Base-by-base conservation (phyloP, 108 stramenopile genomes). In the Cylindrotheca closterium region DNA sequence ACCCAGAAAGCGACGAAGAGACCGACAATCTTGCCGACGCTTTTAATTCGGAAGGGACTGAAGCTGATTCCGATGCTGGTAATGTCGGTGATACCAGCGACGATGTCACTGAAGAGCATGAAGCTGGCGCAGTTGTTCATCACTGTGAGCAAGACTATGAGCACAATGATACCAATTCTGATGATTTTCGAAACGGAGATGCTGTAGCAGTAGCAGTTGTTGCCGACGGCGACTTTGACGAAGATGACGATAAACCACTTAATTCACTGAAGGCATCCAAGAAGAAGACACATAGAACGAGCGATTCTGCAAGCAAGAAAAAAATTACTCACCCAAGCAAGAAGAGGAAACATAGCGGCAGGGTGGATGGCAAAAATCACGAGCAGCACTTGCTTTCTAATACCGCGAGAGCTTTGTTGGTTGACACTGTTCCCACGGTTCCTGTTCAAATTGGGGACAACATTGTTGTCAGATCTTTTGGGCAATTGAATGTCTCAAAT, bases 391-490 rank as follows among this genome's bases (percentile, higher is more conserved):
- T 85, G 25, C 87, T 88, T 30, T 85, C 88, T 27, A 27, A 61
- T 24, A 53, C 82, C 2, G 88, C 92, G 1, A 70, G 88, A 2
- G 55, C 68, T 17, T 30, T 73, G 15, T 68, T 93, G 24, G 70
- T 59, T 33, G 61, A 75, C 27, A 60, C 70, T n/a, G 83, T 90
- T n/a, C 60, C 77, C 0, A 61, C 58, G 32, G 63, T 90, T 8
- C 92, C 92, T 1, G 55, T 80, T 52, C 53, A 51, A 17, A 63
- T 88, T 19, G 55, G 60, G 18, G 87, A 86, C 19, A 55, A 62
- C 37, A 74, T 73, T 47, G 70, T 67, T n/a, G 79, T 93, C 22
- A 77, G 87, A 21, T 62, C 70, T 58, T 86, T 93, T 74, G 92
- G 92, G 21, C 75, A 75, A 50, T 64, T 93, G 15, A 74, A 68